phyloP scores from a whole-genome alignment of 495 filamentous ascomycete genomes.

The Podospora pseudocomata region DNA sequence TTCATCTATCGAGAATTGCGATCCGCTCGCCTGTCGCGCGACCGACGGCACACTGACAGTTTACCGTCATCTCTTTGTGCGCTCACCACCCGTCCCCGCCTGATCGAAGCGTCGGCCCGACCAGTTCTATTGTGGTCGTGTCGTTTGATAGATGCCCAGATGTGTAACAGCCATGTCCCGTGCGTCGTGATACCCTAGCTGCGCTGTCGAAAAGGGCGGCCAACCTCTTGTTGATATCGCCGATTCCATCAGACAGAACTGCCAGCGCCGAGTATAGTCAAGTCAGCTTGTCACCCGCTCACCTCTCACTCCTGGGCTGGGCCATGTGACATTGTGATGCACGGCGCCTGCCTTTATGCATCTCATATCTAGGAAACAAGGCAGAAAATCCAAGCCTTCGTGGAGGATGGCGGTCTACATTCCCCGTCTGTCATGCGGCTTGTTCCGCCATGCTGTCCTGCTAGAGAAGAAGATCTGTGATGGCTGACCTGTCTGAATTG shows the following conservation, averaged over 20 bases:
- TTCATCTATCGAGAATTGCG: neutral
- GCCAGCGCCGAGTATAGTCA: neutral
- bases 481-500: neutral
- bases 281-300: neutral
- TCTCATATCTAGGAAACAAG: neutral
- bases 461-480: neutral
- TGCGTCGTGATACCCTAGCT: neutral
- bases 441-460: neutral
- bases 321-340: neutral
- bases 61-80: neutral
- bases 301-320: neutral
- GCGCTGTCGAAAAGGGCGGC: neutral
- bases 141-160: neutral
- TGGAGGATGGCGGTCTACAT: neutral
- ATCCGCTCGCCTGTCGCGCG: neutral
- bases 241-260: neutral
- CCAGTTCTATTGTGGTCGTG: neutral
- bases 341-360: neutral
- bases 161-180: neutral
- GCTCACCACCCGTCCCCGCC: neutral
- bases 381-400: neutral
- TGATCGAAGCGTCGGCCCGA: neutral
- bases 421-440: neutral
- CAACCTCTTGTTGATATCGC: neutral
- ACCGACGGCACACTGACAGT: neutral